Evolutionary conservation across 495 filamentous ascomycete species (phyloP), one percentile per base, ranked within the genome.

Genomic region (Lasiosphaeria hispida): DNA sequence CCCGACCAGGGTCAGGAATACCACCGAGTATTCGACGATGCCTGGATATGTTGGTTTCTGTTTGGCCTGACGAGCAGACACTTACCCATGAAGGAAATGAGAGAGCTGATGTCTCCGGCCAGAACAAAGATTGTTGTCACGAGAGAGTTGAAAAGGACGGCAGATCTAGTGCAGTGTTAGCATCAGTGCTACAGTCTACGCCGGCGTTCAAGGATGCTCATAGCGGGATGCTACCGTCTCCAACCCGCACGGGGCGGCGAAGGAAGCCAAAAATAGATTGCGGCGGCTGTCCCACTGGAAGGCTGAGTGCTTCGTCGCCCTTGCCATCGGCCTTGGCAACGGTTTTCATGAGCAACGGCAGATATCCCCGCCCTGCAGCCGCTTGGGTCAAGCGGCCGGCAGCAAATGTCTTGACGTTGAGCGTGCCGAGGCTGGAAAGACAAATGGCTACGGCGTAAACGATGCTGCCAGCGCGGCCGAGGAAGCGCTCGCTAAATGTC

Each of bases 21-120:
- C 53, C 10, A 55, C 53, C 13, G 53, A 14, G 34, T 55, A 55
- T 34, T 55, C 53, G 53, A 55, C 38, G 34, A 55, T 55, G 2
- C 53, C 53, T 55, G 30, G 11, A 13, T 35, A 30, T n/a, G 10
- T 17, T 5, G 3, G 51, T 54, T 10, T 33, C 19, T 54, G 10
- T 6, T 43, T n/a, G 17, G 18, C 48, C 4, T 38, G 48, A 11
- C 48, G 7, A 33, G 7, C 10, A 52, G 11, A 36, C 1, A 18
- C 38, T 7, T 35, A 55, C 53, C 53, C 53, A 55, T 55, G 9
- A 55, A 45, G 0, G 53, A 48, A 33, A 55, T 36, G 1, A 55
- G 18, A 10, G 43, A 55, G 42, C 42, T 38, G 8, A 55, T 45
- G 5, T 55, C 53, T 7, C 53, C 53, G 10, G 53, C 53, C 6